Conservation (phyloP, 305 asterid species). For the Plantago lanceolata region DNA sequence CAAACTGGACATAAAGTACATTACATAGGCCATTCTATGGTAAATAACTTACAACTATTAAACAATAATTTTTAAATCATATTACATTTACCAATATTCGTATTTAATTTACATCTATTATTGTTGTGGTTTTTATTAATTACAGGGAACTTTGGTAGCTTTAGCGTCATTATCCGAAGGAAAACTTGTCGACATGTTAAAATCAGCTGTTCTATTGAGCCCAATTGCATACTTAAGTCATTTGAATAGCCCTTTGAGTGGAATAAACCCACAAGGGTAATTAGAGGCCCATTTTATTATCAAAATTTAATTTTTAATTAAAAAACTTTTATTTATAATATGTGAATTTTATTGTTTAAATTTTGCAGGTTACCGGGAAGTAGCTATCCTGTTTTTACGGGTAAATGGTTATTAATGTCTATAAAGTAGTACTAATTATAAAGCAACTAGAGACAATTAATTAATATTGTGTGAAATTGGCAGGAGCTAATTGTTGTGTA, state of each 20-base stretch:
- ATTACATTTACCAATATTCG: not conserved
- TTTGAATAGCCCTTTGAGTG: slow-evolving; percentile 25
- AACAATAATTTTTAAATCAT: not conserved
- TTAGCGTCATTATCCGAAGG: slow-evolving; percentile 78
- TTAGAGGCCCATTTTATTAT: not conserved
- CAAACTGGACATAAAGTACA: slow-evolving; percentile 57
- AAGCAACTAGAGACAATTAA: not conserved
- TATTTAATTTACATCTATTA: not conserved
- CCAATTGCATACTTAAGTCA: slow-evolving; percentile 83
- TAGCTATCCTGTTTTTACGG: slow-evolving; percentile 6
- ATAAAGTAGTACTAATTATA: not conserved
- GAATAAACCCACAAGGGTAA: slow-evolving; percentile 69
- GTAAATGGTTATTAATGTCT: not conserved
- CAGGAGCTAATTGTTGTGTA: slow-evolving; percentile 78
- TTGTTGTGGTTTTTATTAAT: not conserved
- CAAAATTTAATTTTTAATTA: no score
- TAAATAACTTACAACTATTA: slow-evolving; percentile 10
- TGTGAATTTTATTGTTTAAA: not conserved
- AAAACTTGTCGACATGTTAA: slow-evolving; percentile 56
- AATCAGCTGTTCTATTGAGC: slow-evolving; percentile 71
- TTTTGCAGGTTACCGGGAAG: slow-evolving; percentile 40
- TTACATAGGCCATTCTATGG: slow-evolving; percentile 81
- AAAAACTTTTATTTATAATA: no score
- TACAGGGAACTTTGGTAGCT: slow-evolving; percentile 80
- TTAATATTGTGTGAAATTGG: not conserved